These are phyloP conservation scores for Cyberlindnera nakhonratchasimensis DNA, from an alignment of 805 yeast species.

Conservation along the genomic window DNA sequence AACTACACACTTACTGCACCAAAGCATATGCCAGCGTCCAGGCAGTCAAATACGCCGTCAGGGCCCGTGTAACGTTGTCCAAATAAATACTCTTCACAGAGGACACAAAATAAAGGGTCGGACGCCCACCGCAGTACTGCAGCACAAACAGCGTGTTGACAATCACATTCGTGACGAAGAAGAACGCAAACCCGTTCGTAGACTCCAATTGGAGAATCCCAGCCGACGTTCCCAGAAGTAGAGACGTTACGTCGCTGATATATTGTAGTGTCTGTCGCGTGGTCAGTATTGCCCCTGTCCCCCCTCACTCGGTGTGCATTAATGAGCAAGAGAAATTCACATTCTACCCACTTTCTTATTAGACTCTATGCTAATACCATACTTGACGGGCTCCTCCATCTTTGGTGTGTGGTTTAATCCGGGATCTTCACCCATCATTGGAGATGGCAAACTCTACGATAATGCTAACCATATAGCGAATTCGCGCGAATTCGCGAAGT, in stretches of 20 bases:
- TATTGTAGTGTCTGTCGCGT: constrained; percentile 23
- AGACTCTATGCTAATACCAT: constrained; percentile 17
- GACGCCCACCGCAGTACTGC: constrained; percentile 5
- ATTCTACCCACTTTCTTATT: constrained; percentile 13
- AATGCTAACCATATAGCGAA: too few relatives aligned
- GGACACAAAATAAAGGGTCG: constrained; percentile 14
- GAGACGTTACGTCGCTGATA: constrained; percentile 25
- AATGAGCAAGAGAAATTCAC: background rate
- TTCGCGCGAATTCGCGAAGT: background rate
- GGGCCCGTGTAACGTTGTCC: constrained; percentile 17
- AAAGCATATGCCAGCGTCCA: constrained; percentile 28
- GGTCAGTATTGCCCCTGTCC: too few relatives aligned
- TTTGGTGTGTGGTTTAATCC: background rate
- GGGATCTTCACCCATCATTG: too few relatives aligned
- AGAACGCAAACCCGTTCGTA: constrained; percentile 21
- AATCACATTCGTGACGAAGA: constrained; percentile 7
- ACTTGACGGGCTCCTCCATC: constrained; percentile 26
- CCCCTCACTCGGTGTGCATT: too few relatives aligned
- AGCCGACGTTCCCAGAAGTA: constrained; percentile 23
- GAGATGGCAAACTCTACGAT: too few relatives aligned
- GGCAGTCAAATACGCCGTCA: constrained; percentile 28
- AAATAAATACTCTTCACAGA: constrained; percentile 17
- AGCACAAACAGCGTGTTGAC: constrained; percentile 13
- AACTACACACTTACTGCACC: too few relatives aligned
- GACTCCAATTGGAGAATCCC: constrained; percentile 28